These are phyloP conservation scores for Eucalyptus curtisii DNA, from an alignment of 345 rosid species.

Conservation along the genomic window DNA sequence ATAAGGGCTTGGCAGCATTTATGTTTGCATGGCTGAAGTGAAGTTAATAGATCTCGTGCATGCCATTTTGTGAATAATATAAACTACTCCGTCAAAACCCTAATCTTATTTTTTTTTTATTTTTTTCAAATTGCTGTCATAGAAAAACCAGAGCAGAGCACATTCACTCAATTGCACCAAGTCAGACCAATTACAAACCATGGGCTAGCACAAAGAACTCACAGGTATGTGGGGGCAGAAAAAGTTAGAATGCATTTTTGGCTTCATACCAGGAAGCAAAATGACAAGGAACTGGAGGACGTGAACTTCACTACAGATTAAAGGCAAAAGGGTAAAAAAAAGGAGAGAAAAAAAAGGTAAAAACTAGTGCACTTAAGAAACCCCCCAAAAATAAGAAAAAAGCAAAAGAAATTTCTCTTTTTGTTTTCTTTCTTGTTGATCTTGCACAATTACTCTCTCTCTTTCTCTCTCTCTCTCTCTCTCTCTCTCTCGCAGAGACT, in stretches of 20 bases:
- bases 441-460: not conserved
- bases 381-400: not conserved
- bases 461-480: not conserved
- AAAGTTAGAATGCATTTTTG: conserved; percentile 3
- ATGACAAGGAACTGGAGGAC: not conserved
- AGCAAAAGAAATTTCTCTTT: not conserved
- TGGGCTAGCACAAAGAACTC: not conserved
- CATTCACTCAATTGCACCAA: not conserved
- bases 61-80: not conserved
- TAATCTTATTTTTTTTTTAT: not conserved
- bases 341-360: not conserved
- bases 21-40: not conserved
- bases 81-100: not conserved
- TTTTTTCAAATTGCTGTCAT: not conserved
- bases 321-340: not conserved
- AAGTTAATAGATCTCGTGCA: not conserved
- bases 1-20: not conserved
- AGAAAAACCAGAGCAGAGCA: not conserved
- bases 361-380: not conserved
- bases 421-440: not conserved
- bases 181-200: not conserved
- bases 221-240: not conserved
- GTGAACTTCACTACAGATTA: conserved; percentile 10
- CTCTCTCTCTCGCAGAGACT: not conserved
- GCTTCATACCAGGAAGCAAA: conserved; percentile 18